Percentiles rank a stretch among this genome's conserved stretches.
These are phyloP conservation scores for Inonotus hispidus DNA, from an alignment of 1,284 basidiomycete genomes.

Conservation along the genomic window DNA sequence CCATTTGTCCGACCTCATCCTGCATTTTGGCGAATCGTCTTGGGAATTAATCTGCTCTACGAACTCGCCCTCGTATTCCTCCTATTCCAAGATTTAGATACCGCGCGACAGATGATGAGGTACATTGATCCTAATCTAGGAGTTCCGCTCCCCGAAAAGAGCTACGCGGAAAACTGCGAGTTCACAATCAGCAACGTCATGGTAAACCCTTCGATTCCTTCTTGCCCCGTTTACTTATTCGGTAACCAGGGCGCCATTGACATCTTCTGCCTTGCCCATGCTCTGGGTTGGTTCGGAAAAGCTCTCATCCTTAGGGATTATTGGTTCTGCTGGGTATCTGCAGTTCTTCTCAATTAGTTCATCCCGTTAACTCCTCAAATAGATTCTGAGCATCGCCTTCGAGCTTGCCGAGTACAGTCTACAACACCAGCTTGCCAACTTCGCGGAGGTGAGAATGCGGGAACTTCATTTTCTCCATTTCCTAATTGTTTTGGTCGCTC, in stretches of 20 bases:
- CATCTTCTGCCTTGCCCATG: slow-evolving; percentile 78
- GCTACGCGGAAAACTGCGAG: slow-evolving; percentile 73
- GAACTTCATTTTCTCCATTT: slow-evolving; percentile 17
- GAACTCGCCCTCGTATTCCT: slow-evolving; percentile 76
- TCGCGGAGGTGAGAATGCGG: slow-evolving; percentile 57
- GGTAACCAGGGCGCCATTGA: slow-evolving; percentile 62
- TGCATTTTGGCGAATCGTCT: slow-evolving; percentile 68
- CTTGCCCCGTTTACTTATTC: neutral
- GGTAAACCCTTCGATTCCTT: slow-evolving; percentile 39
- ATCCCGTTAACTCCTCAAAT: slow-evolving; percentile 10
- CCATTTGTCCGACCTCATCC: slow-evolving; percentile 73
- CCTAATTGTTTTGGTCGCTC: slow-evolving; percentile 5
- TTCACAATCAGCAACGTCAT: slow-evolving; percentile 60
- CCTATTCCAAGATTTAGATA: slow-evolving; percentile 74
- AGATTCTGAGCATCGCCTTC: slow-evolving; percentile 82
- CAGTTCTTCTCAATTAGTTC: slow-evolving; percentile 11
- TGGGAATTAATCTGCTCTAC: slow-evolving; percentile 77
- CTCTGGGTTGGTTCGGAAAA: slow-evolving; percentile 83
- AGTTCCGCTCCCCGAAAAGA: slow-evolving; percentile 73
- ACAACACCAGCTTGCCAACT: slow-evolving; percentile 78
- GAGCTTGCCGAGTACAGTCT: slow-evolving; percentile 82
- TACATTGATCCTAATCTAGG: slow-evolving; percentile 67
- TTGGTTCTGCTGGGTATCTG: slow-evolving; percentile 79
- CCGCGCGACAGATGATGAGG: slow-evolving; percentile 74
- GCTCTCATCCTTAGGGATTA: slow-evolving; percentile 81